Evolutionary conservation across 495 filamentous ascomycete species (phyloP).

Genomic region (Chaetomium cochliodes): DNA sequence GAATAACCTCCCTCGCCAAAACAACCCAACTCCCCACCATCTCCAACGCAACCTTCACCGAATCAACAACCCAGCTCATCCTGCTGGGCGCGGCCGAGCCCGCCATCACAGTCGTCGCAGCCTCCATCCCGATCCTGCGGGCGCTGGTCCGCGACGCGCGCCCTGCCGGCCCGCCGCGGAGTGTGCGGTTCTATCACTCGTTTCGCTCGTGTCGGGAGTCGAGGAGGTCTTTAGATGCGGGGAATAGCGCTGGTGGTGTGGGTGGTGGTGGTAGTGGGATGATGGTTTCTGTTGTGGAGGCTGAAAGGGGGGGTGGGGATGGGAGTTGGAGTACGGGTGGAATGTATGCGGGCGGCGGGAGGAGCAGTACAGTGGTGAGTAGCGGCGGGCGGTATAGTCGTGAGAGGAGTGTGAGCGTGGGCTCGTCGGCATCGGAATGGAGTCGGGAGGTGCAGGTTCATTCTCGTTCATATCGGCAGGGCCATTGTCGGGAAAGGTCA

Average conservation of each 20-base stretch:
- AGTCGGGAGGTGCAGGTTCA: neutral
- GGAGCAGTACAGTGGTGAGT: neutral
- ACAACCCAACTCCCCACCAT: slow-evolving; percentile 35
- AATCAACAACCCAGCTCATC: slow-evolving; percentile 30
- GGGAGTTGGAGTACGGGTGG: neutral
- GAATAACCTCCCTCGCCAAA: slow-evolving; percentile 26
- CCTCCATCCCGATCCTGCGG: slow-evolving; percentile 36
- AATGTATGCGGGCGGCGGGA: neutral
- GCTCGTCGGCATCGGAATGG: neutral
- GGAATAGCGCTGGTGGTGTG: neutral
- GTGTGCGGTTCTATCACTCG: slow-evolving; percentile 24
- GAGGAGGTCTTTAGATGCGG: too few species aligned
- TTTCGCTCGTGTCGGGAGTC: neutral
- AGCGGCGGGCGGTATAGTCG: neutral
- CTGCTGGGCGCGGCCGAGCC: slow-evolving; percentile 34
- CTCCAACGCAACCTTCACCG: slow-evolving; percentile 29
- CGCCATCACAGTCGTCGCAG: slow-evolving; percentile 37
- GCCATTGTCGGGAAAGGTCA: neutral
- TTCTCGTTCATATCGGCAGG: neutral
- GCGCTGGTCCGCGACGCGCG: slow-evolving; percentile 32
- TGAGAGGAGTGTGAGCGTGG: neutral
- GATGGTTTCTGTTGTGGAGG: too few species aligned
- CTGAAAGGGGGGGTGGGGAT: too few species aligned
- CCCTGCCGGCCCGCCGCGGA: slow-evolving; percentile 26
- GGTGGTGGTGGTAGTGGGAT: neutral